Evolutionary conservation across 1,284 basidiomycete species (phyloP), one percentile per base, ranked within the genome.

Genomic region (Apiotrichum sp.): DNA sequence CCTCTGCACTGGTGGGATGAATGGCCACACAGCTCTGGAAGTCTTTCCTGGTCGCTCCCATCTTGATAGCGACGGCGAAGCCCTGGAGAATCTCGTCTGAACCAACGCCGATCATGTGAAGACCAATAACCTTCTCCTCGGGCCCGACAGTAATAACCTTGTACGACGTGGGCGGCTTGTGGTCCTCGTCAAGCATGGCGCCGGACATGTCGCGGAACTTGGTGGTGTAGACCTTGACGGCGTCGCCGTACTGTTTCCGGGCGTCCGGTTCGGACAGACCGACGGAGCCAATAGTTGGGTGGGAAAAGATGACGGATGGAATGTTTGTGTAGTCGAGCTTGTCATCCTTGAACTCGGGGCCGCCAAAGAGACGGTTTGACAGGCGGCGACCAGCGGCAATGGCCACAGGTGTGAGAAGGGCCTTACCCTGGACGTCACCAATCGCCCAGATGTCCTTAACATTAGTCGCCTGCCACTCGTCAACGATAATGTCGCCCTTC

Each of bases 271-370:
- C 95, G 6, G 91, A 93, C 56, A 96, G 78, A 54, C 93, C 93
- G 47, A 95, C 89, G 10, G 90, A 88, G 35, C 93, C 93, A 62
- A 93, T 88, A 10, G 93, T 84, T 1, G 93, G 93, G 75, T 97
- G 93, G 87, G 92, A 90, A 79, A 97, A 97, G 57, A 97, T 90
- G 59, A 96, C 93, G 44, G 85, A 88, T 4, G 96, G 88, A 62
- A 99, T 93, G 74, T 97, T 84, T 45, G 87, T 82, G 74, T 98
- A 99, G 69, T 81, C 82, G 61, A 98, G 81, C 76, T 93, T 90
- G 69, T 97, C 89, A 56, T 87, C 75, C 79, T 88, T 90, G 80
- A 83, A 92, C 75, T 89, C 80, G 53, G 84, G 81, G 0, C 85
- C 84, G 9, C 95, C 96, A 71, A 91, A 98, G 52, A 98, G 78